A percentile compares a stretch with the other conserved stretches of the same genome.
These are phyloP conservation scores for Nakaseomyces bracarensis DNA, from an alignment of 1,139 yeast species.

Conservation along the genomic window DNA sequence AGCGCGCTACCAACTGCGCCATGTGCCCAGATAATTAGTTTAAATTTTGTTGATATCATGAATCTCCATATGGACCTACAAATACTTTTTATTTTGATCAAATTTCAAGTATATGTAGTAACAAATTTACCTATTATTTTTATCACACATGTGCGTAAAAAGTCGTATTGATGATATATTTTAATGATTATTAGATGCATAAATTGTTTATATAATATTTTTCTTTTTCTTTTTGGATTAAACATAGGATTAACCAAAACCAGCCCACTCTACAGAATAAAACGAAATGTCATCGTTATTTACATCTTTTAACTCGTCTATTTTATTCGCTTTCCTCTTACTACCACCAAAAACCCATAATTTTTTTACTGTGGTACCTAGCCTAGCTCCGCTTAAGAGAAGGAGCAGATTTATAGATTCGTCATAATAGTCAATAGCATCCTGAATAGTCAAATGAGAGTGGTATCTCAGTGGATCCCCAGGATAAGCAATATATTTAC, in stretches of 20 bases:
- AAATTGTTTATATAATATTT: too few relatives aligned
- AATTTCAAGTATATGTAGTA: too few relatives aligned
- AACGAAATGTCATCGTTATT: constrained; percentile 29
- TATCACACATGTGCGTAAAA: too few relatives aligned
- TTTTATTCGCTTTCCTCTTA: constrained; percentile 13
- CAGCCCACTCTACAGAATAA: constrained; percentile 76
- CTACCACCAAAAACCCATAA: constrained; percentile 61
- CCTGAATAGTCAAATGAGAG: constrained; percentile 70
- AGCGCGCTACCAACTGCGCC: constrained; percentile 34
- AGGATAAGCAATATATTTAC: constrained; percentile 81
- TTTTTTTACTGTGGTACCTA: constrained; percentile 90
- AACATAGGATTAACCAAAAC: constrained; percentile 61
- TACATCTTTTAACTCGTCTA: background rate
- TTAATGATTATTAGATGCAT: too few relatives aligned
- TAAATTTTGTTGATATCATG: background rate
- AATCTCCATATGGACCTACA: too few relatives aligned
- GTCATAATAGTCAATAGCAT: constrained; percentile 38
- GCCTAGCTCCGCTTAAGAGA: constrained; percentile 72
- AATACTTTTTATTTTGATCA: too few relatives aligned
- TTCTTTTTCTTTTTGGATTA: too few relatives aligned
- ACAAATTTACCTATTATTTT: too few relatives aligned
- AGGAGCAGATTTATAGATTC: constrained; percentile 48
- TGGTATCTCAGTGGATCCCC: constrained; percentile 91
- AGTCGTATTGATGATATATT: too few relatives aligned
- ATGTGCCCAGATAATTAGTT: constrained; percentile 21